Conservation (phyloP, 73 alveolate genomes). For the Durusdinium trenchii region DNA sequence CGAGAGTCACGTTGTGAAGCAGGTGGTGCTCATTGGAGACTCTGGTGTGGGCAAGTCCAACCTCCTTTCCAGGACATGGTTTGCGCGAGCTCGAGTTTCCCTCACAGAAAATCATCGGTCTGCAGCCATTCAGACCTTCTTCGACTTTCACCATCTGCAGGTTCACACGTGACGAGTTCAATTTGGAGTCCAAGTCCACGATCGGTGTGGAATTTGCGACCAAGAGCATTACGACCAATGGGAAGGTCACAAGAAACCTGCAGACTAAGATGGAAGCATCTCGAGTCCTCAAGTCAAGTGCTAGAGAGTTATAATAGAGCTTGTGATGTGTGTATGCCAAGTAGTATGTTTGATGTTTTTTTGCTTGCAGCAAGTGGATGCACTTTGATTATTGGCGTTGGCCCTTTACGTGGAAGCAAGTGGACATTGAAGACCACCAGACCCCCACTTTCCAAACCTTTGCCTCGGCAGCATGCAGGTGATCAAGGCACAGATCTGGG, state of each 20-base stretch:
- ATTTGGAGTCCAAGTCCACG: constrained; percentile 97
- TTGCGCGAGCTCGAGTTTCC: background rate
- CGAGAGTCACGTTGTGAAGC: background rate
- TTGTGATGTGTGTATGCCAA: no score
- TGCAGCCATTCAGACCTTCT: background rate
- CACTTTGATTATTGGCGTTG: no score
- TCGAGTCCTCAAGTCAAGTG: background rate
- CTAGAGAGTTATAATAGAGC: no score
- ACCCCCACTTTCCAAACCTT: background rate
- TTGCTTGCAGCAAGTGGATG: no score
- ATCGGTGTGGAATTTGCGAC: constrained; percentile 98
- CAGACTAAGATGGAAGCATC: background rate
- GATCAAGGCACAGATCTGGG: constrained; percentile 97
- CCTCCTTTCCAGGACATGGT: constrained; percentile 41
- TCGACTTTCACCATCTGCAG: constrained; percentile 17
- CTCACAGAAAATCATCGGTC: background rate
- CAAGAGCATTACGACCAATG: constrained; percentile 97
- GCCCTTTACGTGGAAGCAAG: background rate
- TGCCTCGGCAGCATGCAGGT: background rate
- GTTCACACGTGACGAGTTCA: constrained; percentile 97
- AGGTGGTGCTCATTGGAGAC: constrained; percentile 97
- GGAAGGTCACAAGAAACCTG: constrained; percentile 87
- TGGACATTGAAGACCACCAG: no score
- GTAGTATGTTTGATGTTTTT: no score
- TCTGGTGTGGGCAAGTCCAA: constrained; percentile 97